These are phyloP conservation scores for Brassica balearica DNA, from an alignment of 441 rosid species.

Conservation along the genomic window DNA sequence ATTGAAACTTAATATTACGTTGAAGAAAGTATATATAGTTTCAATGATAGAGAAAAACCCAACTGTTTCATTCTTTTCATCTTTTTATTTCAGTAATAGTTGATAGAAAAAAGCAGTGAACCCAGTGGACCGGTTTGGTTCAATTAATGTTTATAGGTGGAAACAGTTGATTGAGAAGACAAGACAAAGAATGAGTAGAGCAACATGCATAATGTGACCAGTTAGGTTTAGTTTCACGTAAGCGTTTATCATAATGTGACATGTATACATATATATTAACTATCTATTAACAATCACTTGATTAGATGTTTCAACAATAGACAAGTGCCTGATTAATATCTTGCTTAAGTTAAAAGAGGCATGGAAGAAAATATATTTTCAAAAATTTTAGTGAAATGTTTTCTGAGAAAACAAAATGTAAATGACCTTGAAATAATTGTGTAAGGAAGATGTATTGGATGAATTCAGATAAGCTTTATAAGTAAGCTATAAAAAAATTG, in stretches of 20 bases:
- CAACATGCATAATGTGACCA: slow-evolving; percentile 42
- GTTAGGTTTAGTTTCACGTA: slow-evolving; percentile 37
- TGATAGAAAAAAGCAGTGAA: not conserved
- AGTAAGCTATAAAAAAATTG: no score
- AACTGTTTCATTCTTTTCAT: not conserved
- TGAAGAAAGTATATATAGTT: not conserved
- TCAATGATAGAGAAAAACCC: not conserved
- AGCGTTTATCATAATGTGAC: not conserved
- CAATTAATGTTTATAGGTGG: slow-evolving; percentile 28
- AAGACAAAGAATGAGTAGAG: slow-evolving; percentile 13
- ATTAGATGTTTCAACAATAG: no score
- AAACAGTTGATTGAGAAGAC: slow-evolving; percentile 26
- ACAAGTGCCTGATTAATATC: no score
- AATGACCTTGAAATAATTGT: no score
- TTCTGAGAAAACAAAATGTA: no score
- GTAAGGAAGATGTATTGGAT: no score
- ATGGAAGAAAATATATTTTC: no score
- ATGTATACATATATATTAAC: not conserved
- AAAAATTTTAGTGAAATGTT: no score
- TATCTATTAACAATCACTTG: not conserved
- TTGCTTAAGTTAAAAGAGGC: no score
- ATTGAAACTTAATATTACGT: not conserved
- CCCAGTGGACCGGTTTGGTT: slow-evolving; percentile 22
- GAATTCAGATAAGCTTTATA: no score
- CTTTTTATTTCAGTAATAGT: not conserved